Evolutionary conservation across 495 filamentous ascomycete genomes (phyloP), one percentile per base, ranked within the genome.

Genomic region (Letharia lupina): DNA sequence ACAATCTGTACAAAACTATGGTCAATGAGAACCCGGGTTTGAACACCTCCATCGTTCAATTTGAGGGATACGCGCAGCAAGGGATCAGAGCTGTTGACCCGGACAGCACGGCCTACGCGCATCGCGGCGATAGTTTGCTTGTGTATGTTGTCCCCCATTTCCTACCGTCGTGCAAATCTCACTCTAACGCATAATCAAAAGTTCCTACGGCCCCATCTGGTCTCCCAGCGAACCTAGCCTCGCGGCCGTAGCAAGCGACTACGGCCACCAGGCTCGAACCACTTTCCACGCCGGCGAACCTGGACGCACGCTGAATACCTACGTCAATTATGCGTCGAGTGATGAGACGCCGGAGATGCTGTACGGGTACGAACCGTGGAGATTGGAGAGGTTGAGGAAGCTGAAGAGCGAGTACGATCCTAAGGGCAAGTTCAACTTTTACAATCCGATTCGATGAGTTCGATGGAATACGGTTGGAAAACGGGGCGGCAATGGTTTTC

Each of bases 341-440:
- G 81, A 85, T 9, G 81, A 85, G 71, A 65, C 62, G 3, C 61
- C 72, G 4, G 68, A 78, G 63, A 68, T 70, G 0, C 59, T 79
- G 62, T 84, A 84, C 70, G 80, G 81, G 33, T 80, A 76, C 73
- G 81, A 82, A 37, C 42, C 68, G n/a, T 80, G 77, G 79, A 70
- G 80, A 39, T 65, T 77, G 48, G 70, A 73, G 61, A 75, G 70
- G 62, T 67, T 82, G 67, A 73, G 66, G 62, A 65, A 65, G 18
- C 65, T 81, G 28, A 82, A 81, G 70, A 64, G 61, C 42, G 64
- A 68, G 65, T 81, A 75, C 59, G 81, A 82, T 69, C 80, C 77
- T 3, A 48, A 72, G 10, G 71, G 76, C 4, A 71, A 67, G 62
- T 84, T 84, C 60, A 79, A 74, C 40, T 80, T 78, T 60, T 84